Percentiles rank a stretch among this genome's conserved stretches.
Evolutionary conservation across 2,329 filamentous ascomycete species (phyloP).

Genomic region (Bipolaris cookei): DNA sequence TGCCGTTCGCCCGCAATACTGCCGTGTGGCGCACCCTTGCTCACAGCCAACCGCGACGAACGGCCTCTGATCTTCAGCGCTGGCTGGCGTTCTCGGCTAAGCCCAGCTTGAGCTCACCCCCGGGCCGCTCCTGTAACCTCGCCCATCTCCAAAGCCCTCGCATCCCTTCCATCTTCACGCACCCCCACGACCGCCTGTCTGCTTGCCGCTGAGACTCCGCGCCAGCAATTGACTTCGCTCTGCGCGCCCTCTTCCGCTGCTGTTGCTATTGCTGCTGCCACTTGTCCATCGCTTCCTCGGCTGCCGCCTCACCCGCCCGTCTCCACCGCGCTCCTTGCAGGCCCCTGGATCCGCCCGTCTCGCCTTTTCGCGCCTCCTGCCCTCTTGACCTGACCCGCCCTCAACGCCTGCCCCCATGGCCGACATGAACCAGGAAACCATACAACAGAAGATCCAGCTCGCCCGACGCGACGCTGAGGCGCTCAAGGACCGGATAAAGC

Average conservation of each 20-base stretch:
- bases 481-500: conserved; percentile 97
- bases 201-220: conserved; percentile 15
- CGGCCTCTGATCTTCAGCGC: conserved; percentile 28
- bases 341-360: conserved; percentile 45
- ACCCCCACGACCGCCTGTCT: conserved; percentile 19
- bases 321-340: conserved; percentile 38
- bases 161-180: conserved; percentile 24
- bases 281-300: conserved; percentile 13
- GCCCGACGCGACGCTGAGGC: conserved; percentile 97
- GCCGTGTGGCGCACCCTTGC: neutral
- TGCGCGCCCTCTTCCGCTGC: conserved; percentile 23
- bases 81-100: conserved; percentile 40
- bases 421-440: conserved; percentile 59
- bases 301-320: conserved; percentile 28
- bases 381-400: conserved; percentile 17
- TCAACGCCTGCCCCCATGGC: conserved; percentile 46
- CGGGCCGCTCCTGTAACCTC: conserved; percentile 43
- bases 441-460: conserved; percentile 78
- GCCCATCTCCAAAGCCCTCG: conserved; percentile 34
- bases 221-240: conserved; percentile 41
- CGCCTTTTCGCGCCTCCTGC: conserved; percentile 28
- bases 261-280: conserved; percentile 29
- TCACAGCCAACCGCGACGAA: conserved; percentile 6
- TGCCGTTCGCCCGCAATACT: neutral
- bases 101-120: conserved; percentile 32